Percentiles rank a stretch among this genome's conserved stretches.
Conservation (phyloP, 1,284 basidiomycete species). For the Apiotrichum sp. region DNA sequence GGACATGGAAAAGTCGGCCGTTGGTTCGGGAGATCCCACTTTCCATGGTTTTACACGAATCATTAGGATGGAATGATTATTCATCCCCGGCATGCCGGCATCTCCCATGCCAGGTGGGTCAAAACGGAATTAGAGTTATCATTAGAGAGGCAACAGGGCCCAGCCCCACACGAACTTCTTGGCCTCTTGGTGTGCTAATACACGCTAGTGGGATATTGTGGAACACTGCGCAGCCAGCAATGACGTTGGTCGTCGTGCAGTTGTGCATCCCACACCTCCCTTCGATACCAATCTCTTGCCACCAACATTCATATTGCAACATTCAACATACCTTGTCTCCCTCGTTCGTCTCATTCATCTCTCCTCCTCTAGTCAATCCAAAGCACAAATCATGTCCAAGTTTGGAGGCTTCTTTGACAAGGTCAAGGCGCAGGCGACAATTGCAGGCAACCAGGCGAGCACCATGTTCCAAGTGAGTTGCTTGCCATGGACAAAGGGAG, state of each 20-base stretch:
- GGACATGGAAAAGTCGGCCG: too few species aligned
- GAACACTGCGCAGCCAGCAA: not conserved
- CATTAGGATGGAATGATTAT: too few species aligned
- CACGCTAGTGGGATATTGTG: not conserved
- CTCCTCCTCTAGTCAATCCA: not conserved
- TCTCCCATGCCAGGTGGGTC: too few species aligned
- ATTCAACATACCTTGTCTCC: not conserved
- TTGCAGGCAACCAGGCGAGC: slow-evolving; percentile 26
- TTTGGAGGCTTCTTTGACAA: slow-evolving; percentile 25
- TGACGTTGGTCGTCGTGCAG: not conserved
- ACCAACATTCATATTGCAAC: not conserved
- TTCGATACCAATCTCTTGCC: not conserved
- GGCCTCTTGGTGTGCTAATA: too few species aligned
- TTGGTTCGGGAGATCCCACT: too few species aligned
- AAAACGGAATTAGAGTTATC: too few species aligned
- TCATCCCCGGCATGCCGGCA: too few species aligned
- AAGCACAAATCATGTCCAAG: slow-evolving; percentile 7
- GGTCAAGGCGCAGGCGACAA: slow-evolving; percentile 20
- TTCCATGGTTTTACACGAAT: too few species aligned
- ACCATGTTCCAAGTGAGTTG: slow-evolving; percentile 28
- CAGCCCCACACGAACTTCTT: too few species aligned
- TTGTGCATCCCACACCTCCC: not conserved
- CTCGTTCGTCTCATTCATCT: not conserved
- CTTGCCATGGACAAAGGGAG: not conserved
- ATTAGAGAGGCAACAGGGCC: too few species aligned